Evolutionary conservation across 805 yeast species (phyloP), one percentile per base, ranked within the genome.

Genomic region (Lipomyces sp.): DNA sequence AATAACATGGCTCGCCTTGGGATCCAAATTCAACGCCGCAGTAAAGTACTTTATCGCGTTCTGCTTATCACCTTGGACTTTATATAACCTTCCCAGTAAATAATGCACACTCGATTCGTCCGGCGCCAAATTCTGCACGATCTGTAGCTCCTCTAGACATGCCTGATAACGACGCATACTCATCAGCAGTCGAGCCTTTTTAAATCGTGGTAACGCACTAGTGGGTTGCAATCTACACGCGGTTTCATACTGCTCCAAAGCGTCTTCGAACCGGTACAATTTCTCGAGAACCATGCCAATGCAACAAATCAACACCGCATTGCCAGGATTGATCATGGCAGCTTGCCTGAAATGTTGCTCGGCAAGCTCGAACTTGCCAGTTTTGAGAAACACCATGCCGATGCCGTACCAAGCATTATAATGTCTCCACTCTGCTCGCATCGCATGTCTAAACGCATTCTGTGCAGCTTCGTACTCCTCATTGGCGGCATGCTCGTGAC

Each of bases 351-450:
- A 92, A 77, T 92, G 96, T 69, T 86, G 85, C 73, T 92, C 93
- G 0, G 98, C 97, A 73, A 87, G 86, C 55, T 85, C 86, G 74
- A 87, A 87, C 72, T 91, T 92, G 4, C 98, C 98, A 61, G 92
- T 79, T 73, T 92, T 90, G 76, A 92, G 84, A 76, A 88, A 89
- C 35, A 92, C 96, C 94, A 92, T 92, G 6, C 98, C 99, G 64
- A 95, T 85, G 34, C 99, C 99, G 74, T 95, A 95, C 74, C 93
- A 86, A 0, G 98, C 98, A 77, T 94, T 95, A 77, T 93, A 95
- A 75, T 92, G 97, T 64, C 92, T 82, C 57, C 88, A 83, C 73
- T 94, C 97, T 53, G 87, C 82, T 32, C 88, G 80, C 57, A 95
- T 81, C 2, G 97, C 96, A 69, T 83, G 81, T 48, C 97, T 79